Evolutionary conservation across 192 early-diverging fungal species (phyloP).

Genomic region (Gamsiella multidivaricata): DNA sequence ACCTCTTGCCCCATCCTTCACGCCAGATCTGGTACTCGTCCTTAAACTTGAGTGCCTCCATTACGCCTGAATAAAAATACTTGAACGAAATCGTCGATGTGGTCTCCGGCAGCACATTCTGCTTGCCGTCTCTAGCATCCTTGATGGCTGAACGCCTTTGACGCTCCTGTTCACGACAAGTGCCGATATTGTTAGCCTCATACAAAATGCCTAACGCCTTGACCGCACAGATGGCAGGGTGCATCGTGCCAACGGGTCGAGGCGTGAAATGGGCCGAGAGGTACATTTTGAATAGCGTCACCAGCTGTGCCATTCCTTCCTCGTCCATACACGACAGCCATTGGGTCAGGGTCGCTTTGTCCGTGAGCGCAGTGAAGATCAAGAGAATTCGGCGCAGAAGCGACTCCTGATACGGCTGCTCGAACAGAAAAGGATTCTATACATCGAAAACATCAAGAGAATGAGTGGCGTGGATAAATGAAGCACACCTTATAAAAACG

Average conservation of each 20-base stretch:
- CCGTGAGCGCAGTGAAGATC: constrained; percentile 55
- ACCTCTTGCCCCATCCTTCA: constrained; percentile 57
- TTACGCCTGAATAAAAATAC: constrained; percentile 50
- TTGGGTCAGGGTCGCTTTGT: constrained; percentile 49
- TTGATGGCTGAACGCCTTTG: constrained; percentile 33
- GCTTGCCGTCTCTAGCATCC: constrained; percentile 58
- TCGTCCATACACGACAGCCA: constrained; percentile 66
- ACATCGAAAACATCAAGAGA: not conserved
- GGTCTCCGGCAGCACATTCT: not conserved
- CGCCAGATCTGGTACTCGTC: constrained; percentile 83
- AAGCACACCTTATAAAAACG: not conserved
- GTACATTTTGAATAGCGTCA: constrained; percentile 62
- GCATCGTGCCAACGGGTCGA: constrained; percentile 48
- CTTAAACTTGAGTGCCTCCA: constrained; percentile 75
- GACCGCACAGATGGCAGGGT: constrained; percentile 63
- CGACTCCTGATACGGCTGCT: constrained; percentile 59
- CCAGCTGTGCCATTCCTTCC: constrained; percentile 52
- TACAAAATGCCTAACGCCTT: constrained; percentile 63
- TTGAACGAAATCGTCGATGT: constrained; percentile 47
- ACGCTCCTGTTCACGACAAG: constrained; percentile 46
- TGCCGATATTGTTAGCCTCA: constrained; percentile 62
- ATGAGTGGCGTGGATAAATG: constrained; percentile 21
- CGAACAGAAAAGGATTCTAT: constrained; percentile 67
- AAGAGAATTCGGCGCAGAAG: constrained; percentile 57
- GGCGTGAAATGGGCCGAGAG: constrained; percentile 60